Percentiles rank a stretch among this genome's conserved stretches.
Conservation (phyloP, 805 yeast genomes). For the Candida argentea region DNA sequence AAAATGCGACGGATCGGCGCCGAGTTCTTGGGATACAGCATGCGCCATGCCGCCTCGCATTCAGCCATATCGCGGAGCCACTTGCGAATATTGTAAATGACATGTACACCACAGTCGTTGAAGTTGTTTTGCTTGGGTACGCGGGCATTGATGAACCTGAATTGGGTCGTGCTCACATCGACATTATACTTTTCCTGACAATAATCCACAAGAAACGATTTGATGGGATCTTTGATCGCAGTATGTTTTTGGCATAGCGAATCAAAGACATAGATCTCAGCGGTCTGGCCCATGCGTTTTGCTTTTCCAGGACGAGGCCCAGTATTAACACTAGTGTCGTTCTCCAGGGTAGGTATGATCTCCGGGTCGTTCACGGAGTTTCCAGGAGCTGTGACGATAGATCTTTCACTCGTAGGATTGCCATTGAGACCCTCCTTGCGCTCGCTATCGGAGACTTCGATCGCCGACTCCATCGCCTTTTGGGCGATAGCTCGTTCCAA, state of each 20-base stretch:
- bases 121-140: constrained; percentile 83
- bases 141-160: constrained; percentile 37
- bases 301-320: neutral
- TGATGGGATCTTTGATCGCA: constrained; percentile 42
- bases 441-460: constrained; percentile 4
- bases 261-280: constrained; percentile 57
- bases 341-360: neutral
- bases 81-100: constrained; percentile 59
- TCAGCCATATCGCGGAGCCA: constrained; percentile 41
- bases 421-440: too few species aligned
- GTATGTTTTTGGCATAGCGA: constrained; percentile 58
- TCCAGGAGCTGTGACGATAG: neutral
- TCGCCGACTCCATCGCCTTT: neutral
- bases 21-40: constrained; percentile 6
- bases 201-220: constrained; percentile 52
- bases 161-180: constrained; percentile 33
- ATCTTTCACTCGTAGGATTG: too few species aligned
- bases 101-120: constrained; percentile 93
- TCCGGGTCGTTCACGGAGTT: neutral
- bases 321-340: too few species aligned
- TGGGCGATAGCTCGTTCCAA: constrained; percentile 6
- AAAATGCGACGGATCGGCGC: constrained; percentile 14
- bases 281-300: constrained; percentile 4
- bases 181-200: constrained; percentile 54
- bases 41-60: constrained; percentile 43